These are phyloP conservation scores for Trichoderma koningii DNA, from an alignment of 2,329 filamentous ascomycete genomes.

Conservation along the genomic window DNA sequence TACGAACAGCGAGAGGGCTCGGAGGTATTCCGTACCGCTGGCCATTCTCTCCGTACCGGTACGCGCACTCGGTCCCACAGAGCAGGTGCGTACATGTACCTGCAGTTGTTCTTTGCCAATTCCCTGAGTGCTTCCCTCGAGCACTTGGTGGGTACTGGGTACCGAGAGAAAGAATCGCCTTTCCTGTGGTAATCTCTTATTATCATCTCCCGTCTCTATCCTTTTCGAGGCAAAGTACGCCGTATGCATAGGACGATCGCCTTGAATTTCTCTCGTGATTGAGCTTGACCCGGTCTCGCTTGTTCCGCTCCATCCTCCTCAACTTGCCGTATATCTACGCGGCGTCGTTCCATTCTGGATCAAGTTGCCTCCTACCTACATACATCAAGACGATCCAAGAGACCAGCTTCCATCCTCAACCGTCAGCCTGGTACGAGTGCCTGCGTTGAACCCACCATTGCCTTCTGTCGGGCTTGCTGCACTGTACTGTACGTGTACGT, in stretches of 20 bases:
- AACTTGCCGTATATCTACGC: constrained; percentile 20
- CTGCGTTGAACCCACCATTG: not conserved
- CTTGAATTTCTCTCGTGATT: constrained; percentile 12
- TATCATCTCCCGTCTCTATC: not conserved
- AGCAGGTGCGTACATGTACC: not conserved
- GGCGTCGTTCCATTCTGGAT: not conserved
- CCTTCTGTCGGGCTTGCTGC: not conserved
- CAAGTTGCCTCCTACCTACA: not conserved
- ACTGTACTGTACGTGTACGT: not conserved
- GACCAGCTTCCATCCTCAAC: not conserved
- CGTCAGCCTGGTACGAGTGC: not conserved
- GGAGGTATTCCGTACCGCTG: no score
- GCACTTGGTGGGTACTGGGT: not conserved
- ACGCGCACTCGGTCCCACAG: not conserved
- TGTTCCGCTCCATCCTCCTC: not conserved
- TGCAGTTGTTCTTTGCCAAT: not conserved
- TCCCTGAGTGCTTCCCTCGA: no score
- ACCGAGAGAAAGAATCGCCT: not conserved
- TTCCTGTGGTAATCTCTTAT: constrained; percentile 2
- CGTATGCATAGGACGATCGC: constrained; percentile 22
- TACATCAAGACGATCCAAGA: not conserved
- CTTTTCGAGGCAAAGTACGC: constrained; percentile 1
- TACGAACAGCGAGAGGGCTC: not conserved
- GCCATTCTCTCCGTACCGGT: no score
- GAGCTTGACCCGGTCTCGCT: constrained; percentile 12